These are phyloP conservation scores for Phalaenopsis aphrodite DNA, from an alignment of 106 monocot species.

Conservation along the genomic window DNA sequence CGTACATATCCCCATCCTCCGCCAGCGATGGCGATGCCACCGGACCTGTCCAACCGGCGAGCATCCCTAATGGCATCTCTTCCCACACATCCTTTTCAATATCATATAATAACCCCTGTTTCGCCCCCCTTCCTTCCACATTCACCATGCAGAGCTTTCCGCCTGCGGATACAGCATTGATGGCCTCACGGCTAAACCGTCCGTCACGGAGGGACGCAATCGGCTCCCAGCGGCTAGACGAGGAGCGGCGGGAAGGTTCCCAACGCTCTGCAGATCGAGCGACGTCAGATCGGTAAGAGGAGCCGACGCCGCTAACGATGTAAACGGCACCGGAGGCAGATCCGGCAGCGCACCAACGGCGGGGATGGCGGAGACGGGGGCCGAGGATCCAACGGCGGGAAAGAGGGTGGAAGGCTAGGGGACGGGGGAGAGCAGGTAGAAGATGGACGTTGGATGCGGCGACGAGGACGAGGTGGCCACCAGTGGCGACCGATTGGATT, in stretches of 20 bases:
- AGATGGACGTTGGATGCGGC: slow-evolving; percentile 45
- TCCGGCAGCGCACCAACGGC: slow-evolving; percentile 78
- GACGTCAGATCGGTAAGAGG: slow-evolving; percentile 34
- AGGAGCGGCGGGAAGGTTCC: slow-evolving; percentile 13
- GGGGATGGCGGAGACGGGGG: slow-evolving; percentile 40
- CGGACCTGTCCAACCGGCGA: slow-evolving; percentile 70
- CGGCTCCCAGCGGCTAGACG: slow-evolving; percentile 26
- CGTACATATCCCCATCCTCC: slow-evolving; percentile 29
- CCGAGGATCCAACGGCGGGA: slow-evolving; percentile 37
- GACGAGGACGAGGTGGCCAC: slow-evolving; percentile 36
- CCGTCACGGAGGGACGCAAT: slow-evolving; percentile 50
- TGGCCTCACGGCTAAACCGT: slow-evolving; percentile 73
- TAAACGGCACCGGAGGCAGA: slow-evolving; percentile 26
- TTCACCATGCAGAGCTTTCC: slow-evolving; percentile 76
- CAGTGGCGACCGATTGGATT: slow-evolving; percentile 45
- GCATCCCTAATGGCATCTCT: slow-evolving; percentile 62
- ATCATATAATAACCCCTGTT: slow-evolving; percentile 58
- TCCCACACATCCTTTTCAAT: slow-evolving; percentile 38
- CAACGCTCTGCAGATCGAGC: slow-evolving; percentile 48
- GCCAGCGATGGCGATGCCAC: slow-evolving; percentile 20
- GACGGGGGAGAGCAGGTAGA: slow-evolving; percentile 48
- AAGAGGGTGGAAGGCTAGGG: slow-evolving; percentile 48
- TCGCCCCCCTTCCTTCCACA: slow-evolving; percentile 23
- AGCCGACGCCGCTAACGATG: slow-evolving; percentile 56
- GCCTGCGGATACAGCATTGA: slow-evolving; percentile 31